Evolutionary conservation across 169 alveolate species (phyloP).

Genomic region (Eimeria necatrix): DNA sequence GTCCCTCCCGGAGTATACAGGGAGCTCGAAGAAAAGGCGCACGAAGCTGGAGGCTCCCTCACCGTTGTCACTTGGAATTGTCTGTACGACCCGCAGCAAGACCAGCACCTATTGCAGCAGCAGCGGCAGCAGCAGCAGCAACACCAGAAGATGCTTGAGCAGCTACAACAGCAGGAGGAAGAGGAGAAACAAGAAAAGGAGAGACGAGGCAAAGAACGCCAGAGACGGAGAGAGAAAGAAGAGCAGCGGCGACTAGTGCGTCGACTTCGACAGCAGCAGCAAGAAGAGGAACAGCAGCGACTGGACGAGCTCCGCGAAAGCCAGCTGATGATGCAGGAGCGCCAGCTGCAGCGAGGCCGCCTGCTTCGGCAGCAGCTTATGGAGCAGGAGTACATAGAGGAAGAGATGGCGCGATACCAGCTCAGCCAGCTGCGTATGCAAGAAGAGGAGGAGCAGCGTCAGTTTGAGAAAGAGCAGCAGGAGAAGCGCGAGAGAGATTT

Average conservation of each 20-base stretch:
- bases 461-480: not conserved
- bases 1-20: not conserved
- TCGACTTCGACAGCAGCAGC: not conserved
- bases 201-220: not conserved
- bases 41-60: not conserved
- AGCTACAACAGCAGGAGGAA: not conserved
- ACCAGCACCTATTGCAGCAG: not conserved
- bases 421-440: not conserved
- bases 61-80: not conserved
- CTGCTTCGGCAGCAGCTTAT: not conserved
- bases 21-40: not conserved
- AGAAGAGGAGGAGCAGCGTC: not conserved
- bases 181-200: not conserved
- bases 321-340: not conserved
- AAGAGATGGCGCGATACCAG: not conserved
- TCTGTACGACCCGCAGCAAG: not conserved
- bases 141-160: not conserved
- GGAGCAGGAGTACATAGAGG: not conserved
- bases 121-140: not conserved
- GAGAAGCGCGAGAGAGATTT: not conserved
- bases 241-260: constrained; percentile 14
- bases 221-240: not conserved
- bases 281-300: not conserved
- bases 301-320: not conserved
- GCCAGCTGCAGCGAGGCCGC: not conserved